Conservation (phyloP, 2,329 filamentous ascomycete genomes). For the Graphilbum sp. region DNA sequence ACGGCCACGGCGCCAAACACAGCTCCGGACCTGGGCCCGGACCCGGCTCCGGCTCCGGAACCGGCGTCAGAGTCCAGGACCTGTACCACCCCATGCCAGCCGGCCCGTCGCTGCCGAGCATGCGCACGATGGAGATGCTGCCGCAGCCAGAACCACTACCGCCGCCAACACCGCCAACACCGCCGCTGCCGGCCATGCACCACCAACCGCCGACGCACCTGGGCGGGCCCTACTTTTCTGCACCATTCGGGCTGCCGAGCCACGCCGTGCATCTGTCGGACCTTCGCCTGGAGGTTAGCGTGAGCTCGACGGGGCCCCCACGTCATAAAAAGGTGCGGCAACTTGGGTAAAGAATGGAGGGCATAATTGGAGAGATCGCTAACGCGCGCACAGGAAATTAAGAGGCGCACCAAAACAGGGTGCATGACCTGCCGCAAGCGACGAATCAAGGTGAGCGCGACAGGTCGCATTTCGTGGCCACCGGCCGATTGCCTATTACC, state of each 20-base stretch:
- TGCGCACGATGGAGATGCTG: constrained; percentile 12
- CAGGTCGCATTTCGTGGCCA: no score
- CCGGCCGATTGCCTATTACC: no score
- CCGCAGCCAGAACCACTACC: constrained; percentile 13
- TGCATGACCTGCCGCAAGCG: constrained; percentile 45
- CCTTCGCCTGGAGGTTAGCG: not conserved
- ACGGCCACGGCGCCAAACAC: no score
- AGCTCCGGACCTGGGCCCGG: no score
- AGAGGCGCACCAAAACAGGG: constrained; percentile 46
- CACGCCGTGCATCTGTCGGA: not conserved
- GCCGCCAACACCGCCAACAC: no score
- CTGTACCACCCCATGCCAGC: constrained; percentile 10
- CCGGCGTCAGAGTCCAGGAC: constrained; percentile 6
- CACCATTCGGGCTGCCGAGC: constrained; percentile 8
- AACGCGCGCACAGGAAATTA: constrained; percentile 33
- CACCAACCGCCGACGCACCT: no score
- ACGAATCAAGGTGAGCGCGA: constrained; percentile 36
- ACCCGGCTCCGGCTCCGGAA: not conserved
- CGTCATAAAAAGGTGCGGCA: constrained; percentile 8
- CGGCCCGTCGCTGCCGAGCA: constrained; percentile 12
- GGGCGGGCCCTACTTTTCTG: constrained; percentile 13
- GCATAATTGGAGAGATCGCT: no score
- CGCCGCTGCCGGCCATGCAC: no score
- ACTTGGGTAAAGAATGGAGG: no score
- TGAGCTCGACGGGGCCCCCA: not conserved